A percentile compares a stretch with the other conserved stretches of the same genome.
These are phyloP conservation scores for Halenospora varia DNA, from an alignment of 495 filamentous ascomycete genomes.

Conservation along the genomic window DNA sequence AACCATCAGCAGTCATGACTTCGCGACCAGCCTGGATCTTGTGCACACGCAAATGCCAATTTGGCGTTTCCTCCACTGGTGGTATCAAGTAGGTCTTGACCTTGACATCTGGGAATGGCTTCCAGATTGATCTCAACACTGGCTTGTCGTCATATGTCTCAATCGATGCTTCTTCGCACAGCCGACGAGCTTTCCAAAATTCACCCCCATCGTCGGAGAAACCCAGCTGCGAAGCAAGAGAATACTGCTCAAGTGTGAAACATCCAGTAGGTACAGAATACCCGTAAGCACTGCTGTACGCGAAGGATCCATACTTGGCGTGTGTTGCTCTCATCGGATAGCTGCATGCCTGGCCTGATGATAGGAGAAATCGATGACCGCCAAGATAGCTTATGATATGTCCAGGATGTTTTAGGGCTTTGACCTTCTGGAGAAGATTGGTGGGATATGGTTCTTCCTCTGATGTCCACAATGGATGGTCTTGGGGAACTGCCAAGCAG, in stretches of 20 bases:
- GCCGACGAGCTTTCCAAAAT: conserved; percentile 69
- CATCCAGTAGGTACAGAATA: conserved; percentile 73
- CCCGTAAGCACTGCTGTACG: conserved; percentile 68
- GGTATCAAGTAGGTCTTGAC: conserved; percentile 63
- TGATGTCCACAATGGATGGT: conserved; percentile 72
- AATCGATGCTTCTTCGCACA: conserved; percentile 35
- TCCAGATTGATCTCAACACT: conserved; percentile 63
- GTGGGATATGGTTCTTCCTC: conserved; percentile 58
- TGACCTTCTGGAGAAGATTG: conserved; percentile 45
- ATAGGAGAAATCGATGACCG: conserved; percentile 55
- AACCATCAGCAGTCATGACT: conserved; percentile 65
- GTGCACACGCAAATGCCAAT: conserved; percentile 69
- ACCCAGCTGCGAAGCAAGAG: conserved; percentile 68
- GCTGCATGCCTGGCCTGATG: conserved; percentile 71
- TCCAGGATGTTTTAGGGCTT: conserved; percentile 58
- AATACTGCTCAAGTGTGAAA: conserved; percentile 73
- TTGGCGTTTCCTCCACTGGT: conserved; percentile 43
- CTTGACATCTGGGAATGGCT: conserved; percentile 60
- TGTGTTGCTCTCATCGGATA: conserved; percentile 77
- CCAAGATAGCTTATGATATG: conserved; percentile 57
- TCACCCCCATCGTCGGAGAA: conserved; percentile 75
- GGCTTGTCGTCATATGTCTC: conserved; percentile 45
- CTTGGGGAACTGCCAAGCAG: conserved; percentile 59
- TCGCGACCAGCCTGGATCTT: conserved; percentile 51
- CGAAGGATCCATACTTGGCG: conserved; percentile 77